Conservation (phyloP, 139 green algal genomes). For the Yamagishiella unicocca region DNA sequence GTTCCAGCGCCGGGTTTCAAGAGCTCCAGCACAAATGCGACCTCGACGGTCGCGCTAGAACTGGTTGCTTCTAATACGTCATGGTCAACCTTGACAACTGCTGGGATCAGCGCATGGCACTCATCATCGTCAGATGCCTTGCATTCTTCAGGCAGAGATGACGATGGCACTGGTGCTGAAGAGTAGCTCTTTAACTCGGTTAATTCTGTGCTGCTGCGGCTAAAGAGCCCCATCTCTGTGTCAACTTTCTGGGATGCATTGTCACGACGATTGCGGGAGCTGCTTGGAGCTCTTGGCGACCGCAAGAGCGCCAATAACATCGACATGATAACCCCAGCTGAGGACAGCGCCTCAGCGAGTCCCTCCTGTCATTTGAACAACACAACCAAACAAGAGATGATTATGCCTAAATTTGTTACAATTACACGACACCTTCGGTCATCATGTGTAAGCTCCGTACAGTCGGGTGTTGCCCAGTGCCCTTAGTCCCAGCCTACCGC, state of each 20-base stretch:
- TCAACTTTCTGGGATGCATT: not conserved
- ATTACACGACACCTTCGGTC: no score
- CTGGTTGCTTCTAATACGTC: no score
- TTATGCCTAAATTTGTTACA: no score
- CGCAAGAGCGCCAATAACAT: slow-evolving; percentile 1
- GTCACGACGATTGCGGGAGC: not conserved
- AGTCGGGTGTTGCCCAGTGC: no score
- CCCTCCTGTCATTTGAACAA: no score
- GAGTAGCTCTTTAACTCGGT: not conserved
- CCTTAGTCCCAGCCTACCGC: no score
- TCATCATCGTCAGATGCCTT: not conserved
- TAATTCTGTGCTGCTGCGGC: not conserved
- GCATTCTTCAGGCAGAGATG: not conserved
- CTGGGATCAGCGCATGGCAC: not conserved
- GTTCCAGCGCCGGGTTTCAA: not conserved
- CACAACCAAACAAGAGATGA: no score
- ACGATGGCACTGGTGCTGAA: not conserved
- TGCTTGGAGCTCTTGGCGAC: not conserved
- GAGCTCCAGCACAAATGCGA: not conserved
- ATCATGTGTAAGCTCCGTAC: no score
- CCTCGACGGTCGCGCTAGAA: not conserved
- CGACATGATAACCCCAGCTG: not conserved
- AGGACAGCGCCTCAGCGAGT: no score
- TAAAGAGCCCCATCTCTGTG: not conserved
- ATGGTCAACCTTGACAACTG: not conserved